Evolutionary conservation across 106 monocot genomes (phyloP), one percentile per base, ranked within the genome.

Genomic region (Phalaenopsis aphrodite): DNA sequence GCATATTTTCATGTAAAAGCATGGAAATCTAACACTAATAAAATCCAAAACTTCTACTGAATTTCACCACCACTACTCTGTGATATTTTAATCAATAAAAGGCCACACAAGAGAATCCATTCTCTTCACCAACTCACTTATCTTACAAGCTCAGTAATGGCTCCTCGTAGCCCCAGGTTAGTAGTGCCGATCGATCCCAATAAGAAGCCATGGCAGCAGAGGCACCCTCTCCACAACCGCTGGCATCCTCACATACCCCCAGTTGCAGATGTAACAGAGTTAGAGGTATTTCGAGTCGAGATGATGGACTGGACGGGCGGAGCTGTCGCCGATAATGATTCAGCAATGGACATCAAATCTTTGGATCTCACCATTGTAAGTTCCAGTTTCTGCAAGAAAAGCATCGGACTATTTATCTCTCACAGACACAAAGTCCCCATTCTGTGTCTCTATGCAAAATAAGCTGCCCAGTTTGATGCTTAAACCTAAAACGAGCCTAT

Each of bases 211-310:
- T 91, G 91, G 90, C 88, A 93, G 58, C 93, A 93, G 66, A 79
- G 83, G 75, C 79, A 82, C 36, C 88, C 90, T 7, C 82, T 93
- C n/a, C 90, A 93, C 80, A 93, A 93, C 82, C 86, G 93, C 10
- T 93, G 95, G 95, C 95, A 95, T 48, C 95, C 90, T 3, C 82
- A 84, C 48, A 92, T 95, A 56, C 95, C 95, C n/a, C 85, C 88
- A 0, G 90, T 92, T 18, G 90, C 88, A 5, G 90, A 92, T 16
- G 92, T 92, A 8, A 81, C 8, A 0, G 85, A 83, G 39, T 90
- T 92, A 18, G 95, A 95, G 61, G 16, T 92, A 19, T 92, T 95
- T 81, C 85, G 90, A 1, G 83, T 95, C 4, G 92, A 95, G 87
- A 92, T 92, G 92, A 82, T 95, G 10, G 95, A 95, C 85, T 88